Conservation (phyloP, 441 rosid genomes). For the Cnidoscolus chayamansa region DNA sequence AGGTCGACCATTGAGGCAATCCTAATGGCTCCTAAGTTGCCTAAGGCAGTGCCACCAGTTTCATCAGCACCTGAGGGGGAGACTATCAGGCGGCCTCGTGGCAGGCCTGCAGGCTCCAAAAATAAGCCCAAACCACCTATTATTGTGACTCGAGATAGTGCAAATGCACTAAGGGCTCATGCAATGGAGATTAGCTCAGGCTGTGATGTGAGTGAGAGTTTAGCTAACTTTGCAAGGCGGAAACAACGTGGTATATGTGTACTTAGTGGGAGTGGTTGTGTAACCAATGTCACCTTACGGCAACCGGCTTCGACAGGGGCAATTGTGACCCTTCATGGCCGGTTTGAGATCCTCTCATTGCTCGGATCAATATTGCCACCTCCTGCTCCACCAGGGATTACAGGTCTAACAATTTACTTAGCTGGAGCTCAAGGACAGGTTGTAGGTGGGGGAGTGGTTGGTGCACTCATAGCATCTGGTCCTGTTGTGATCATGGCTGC, state of each 20-base stretch:
- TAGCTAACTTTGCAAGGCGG: constrained; percentile 74
- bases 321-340: constrained; percentile 77
- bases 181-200: constrained; percentile 85
- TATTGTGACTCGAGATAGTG: constrained; percentile 79
- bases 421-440: constrained; percentile 94
- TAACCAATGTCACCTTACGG: constrained; percentile 79
- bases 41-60: constrained; percentile 54
- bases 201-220: constrained; percentile 73
- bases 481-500: constrained; percentile 87
- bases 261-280: constrained; percentile 77
- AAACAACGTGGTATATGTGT: constrained; percentile 84
- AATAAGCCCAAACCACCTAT: constrained; percentile 89
- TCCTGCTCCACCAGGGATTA: constrained; percentile 90
- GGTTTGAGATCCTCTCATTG: constrained; percentile 84
- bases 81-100: constrained; percentile 69
- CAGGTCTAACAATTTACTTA: constrained; percentile 71
- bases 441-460: constrained; percentile 88
- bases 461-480: constrained; percentile 80
- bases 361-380: constrained; percentile 88
- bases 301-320: constrained; percentile 80
- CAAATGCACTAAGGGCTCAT: constrained; percentile 86
- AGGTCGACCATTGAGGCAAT: constrained; percentile 35
- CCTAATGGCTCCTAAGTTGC: constrained; percentile 39
- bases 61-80: constrained; percentile 58
- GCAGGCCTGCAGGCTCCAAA: constrained; percentile 91